Percentiles rank a stretch among this genome's conserved stretches.
Evolutionary conservation across 768 basidiomycete genomes (phyloP).

Genomic region (Lepiota brunneoincarnata): DNA sequence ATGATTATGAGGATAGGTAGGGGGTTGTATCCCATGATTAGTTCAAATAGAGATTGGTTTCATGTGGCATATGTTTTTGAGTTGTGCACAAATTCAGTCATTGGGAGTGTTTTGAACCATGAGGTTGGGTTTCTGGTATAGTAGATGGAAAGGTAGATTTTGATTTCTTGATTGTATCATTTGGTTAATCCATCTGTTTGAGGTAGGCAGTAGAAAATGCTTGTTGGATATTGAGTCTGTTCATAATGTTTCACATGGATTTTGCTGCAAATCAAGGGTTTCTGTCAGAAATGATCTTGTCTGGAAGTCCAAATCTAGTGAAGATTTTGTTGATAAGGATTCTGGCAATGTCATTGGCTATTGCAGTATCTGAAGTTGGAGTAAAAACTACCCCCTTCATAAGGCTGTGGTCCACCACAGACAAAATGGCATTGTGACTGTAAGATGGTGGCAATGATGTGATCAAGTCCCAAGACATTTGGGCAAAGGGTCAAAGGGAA

Average conservation of each 20-base stretch:
- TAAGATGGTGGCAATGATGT: background rate
- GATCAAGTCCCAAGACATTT: constrained; percentile 15
- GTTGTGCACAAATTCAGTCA: no score
- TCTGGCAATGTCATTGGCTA: background rate
- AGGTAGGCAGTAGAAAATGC: constrained; percentile 28
- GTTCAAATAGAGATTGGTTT: no score
- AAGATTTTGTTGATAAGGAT: background rate
- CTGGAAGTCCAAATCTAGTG: no score
- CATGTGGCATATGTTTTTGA: no score
- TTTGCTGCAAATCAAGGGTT: constrained; percentile 14
- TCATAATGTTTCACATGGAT: background rate
- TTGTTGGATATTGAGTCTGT: background rate
- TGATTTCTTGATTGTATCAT: constrained; percentile 19
- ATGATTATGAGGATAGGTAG: no score
- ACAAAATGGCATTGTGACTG: background rate
- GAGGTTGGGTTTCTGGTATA: no score
- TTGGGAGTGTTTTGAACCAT: no score
- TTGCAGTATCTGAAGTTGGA: constrained; percentile 16
- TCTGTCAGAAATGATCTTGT: constrained; percentile 17
- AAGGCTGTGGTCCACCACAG: constrained; percentile 4
- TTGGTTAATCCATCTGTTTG: constrained; percentile 33
- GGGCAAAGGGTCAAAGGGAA: constrained; percentile 5
- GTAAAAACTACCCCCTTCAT: constrained; percentile 25
- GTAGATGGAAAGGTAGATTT: constrained; percentile 14
- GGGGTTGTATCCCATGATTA: no score